These are phyloP conservation scores for Urochloa ruziziensis DNA, from an alignment of 176 grass and related monocot genomes.

Conservation along the genomic window DNA sequence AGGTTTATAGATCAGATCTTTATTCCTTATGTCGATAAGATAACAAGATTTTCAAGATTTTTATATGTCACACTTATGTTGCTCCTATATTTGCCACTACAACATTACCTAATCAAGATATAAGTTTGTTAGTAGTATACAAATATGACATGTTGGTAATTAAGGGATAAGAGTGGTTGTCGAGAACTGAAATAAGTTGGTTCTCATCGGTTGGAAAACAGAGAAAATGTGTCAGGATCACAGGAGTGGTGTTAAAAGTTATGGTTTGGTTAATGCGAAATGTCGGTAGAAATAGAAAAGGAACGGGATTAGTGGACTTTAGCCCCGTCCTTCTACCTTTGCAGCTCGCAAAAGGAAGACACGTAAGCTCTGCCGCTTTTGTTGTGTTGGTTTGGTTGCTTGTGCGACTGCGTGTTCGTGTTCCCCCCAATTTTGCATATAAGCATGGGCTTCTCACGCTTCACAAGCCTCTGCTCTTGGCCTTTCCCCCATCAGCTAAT, in stretches of 20 bases:
- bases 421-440: background rate
- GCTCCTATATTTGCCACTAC: background rate
- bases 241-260: background rate
- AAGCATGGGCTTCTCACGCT: constrained; percentile 24
- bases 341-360: background rate
- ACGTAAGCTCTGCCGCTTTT: constrained; percentile 2
- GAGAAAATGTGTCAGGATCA: too few species aligned
- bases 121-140: background rate
- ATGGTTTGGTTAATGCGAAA: background rate
- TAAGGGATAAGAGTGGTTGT: background rate
- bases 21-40: background rate
- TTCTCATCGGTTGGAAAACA: background rate
- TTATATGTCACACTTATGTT: too few species aligned
- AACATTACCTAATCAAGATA: background rate
- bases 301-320: background rate
- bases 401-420: background rate
- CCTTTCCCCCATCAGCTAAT: constrained; percentile 24
- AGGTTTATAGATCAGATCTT: background rate
- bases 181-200: background rate
- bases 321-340: background rate
- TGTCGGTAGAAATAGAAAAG: background rate
- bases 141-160: background rate
- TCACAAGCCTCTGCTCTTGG: constrained; percentile 17
- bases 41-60: background rate
- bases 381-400: constrained; percentile 19